Evolutionary conservation across 2,329 filamentous ascomycete genomes (phyloP), one percentile per base, ranked within the genome.

Genomic region (Diplodia seriata): DNA sequence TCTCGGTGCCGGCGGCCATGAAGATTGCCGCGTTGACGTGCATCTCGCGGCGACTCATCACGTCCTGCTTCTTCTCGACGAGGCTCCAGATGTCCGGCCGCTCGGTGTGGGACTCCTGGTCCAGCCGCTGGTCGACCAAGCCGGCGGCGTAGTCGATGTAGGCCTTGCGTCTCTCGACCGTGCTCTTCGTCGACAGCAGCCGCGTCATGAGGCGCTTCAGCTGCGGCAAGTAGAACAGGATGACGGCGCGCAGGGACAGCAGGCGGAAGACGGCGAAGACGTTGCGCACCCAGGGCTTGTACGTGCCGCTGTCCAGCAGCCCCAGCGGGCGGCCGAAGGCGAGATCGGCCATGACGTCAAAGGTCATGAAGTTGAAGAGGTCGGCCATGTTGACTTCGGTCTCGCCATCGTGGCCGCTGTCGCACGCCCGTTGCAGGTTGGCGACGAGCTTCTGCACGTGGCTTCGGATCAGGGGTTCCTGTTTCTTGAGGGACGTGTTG

Each of bases 1-100:
- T 82, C 55, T 82, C 80, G 0, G 74, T 77, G 0, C 80, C 81
- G 1, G 76, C 80, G 11, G 76, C 70, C 14, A 79, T 73, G 43
- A 79, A 57, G 2, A 63, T 7, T 6, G 18, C 15, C 1, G 49
- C 49, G 26, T 63, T 69, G 14, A 68, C 31, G 36, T 72, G 50
- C 11, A 79, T 72, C 26, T 66, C 63, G 4, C 8, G 36, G 11
- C 36, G 36, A 5, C 36, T 49, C 36, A 56, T 4, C 6, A 14
- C 9, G 9, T 56, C 29, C 36, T 23, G 12, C 15, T 66, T 56
- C 20, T 56, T 47, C 26, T 36, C 38, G 23, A 66, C 63, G 3
- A 56, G 20, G 20, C 36, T 14, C 51, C 33, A 47, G n/a, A 56
- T 31, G 18, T 66, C 63, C 4, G 54, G 29, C 11, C 53, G 14